Evolutionary conservation across 2,329 filamentous ascomycete species (phyloP).

Genomic region (Colletotrichum sp.): DNA sequence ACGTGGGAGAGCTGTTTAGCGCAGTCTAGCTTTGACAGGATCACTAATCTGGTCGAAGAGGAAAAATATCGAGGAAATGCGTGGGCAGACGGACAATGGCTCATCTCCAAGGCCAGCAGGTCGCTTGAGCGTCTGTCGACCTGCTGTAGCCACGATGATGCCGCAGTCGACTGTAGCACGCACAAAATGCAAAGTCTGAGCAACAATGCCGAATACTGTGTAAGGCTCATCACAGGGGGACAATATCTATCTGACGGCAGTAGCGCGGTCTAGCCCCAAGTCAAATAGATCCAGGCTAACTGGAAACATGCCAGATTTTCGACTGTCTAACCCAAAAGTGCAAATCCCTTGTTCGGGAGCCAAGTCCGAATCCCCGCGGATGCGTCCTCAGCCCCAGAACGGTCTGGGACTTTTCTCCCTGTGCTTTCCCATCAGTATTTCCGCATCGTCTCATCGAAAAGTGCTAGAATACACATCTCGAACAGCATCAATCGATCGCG

Average conservation of each 20-base stretch:
- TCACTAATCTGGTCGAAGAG: not conserved
- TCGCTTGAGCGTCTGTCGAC: not conserved
- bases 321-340: not conserved
- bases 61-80: not conserved
- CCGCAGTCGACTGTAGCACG: not conserved
- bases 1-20: not conserved
- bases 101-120: not conserved
- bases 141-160: not conserved
- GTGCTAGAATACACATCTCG: not conserved
- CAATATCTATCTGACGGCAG: not conserved
- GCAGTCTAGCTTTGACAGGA: not conserved
- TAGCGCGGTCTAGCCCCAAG: not conserved
- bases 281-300: not conserved
- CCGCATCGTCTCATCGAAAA: not conserved
- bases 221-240: not conserved
- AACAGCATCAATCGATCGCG: not conserved
- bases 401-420: not conserved
- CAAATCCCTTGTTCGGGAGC: not conserved
- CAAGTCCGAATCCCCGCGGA: not conserved
- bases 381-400: not conserved
- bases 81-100: not conserved
- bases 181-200: not conserved
- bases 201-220: not conserved
- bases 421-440: not conserved
- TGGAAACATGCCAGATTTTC: not conserved